A percentile compares a stretch with the other conserved stretches of the same genome.
Evolutionary conservation across 768 basidiomycete species (phyloP).

Genomic region (Plicaturopsis crispa): DNA sequence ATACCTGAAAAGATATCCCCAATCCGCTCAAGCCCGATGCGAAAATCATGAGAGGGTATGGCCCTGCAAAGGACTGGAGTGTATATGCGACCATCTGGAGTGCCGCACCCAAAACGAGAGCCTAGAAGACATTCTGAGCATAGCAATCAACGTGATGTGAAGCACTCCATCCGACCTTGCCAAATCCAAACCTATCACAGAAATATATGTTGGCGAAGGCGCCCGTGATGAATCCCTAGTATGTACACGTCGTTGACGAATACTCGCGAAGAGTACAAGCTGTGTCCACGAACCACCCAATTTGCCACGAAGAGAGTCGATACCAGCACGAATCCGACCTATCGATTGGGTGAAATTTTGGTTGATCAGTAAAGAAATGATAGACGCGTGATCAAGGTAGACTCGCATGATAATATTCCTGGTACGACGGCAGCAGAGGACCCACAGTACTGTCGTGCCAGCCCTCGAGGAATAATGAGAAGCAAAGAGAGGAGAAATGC

Average conservation of each 20-base stretch:
- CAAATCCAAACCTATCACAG: conserved; percentile 1
- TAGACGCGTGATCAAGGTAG: not conserved
- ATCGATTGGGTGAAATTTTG: not conserved
- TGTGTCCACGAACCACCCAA: not conserved
- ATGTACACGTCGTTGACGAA: not conserved
- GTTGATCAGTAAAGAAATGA: not conserved
- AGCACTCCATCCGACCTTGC: conserved; percentile 1
- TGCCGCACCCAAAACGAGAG: not conserved
- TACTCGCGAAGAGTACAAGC: not conserved
- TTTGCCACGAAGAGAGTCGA: conserved; percentile 25
- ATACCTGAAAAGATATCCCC: not conserved
- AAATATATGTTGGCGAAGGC: conserved; percentile 9
- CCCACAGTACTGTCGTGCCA: conserved; percentile 31
- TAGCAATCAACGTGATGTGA: not conserved
- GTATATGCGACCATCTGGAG: not conserved
- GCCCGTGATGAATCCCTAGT: conserved; percentile 5
- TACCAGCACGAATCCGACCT: conserved; percentile 19
- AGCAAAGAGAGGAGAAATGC: conserved; percentile 1
- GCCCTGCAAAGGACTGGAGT: not conserved
- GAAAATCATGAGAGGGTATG: not conserved
- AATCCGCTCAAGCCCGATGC: not conserved
- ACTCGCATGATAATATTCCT: conserved; percentile 19
- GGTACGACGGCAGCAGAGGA: conserved; percentile 25
- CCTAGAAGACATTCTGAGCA: not conserved
- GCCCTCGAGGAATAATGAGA: conserved; percentile 10